Conservation (phyloP, 768 basidiomycete species). For the Kwoniella europaea region DNA sequence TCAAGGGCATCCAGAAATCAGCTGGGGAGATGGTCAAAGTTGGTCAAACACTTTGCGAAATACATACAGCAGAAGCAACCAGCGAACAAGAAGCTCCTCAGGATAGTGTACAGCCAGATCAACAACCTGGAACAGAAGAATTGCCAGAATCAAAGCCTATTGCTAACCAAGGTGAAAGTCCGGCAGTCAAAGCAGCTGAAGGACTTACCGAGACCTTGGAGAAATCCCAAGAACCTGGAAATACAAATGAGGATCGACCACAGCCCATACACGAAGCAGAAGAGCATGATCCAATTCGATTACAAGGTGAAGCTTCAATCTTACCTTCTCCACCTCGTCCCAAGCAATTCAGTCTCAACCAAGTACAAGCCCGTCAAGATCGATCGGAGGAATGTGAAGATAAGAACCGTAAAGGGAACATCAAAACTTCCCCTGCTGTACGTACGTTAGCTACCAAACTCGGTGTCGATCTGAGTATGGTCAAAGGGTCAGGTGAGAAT, state of each 20-base stretch:
- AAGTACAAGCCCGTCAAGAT: neutral
- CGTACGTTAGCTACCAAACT: conserved; percentile 44
- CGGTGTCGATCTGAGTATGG: conserved; percentile 30
- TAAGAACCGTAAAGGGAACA: conserved; percentile 6
- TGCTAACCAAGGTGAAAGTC: neutral
- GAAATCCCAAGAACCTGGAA: conserved; percentile 17
- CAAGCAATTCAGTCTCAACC: neutral
- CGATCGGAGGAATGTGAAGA: neutral
- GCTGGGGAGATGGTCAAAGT: conserved; percentile 43
- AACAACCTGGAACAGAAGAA: neutral
- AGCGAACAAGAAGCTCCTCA: neutral
- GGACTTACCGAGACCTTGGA: conserved; percentile 15
- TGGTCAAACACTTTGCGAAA: conserved; percentile 47
- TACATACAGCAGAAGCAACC: conserved; percentile 28
- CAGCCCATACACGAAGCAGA: neutral
- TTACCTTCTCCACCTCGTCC: conserved; percentile 33
- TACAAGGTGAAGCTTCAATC: conserved; percentile 47
- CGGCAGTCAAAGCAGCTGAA: neutral
- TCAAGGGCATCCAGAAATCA: conserved; percentile 29
- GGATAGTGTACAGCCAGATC: neutral
- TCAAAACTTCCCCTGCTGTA: conserved; percentile 47
- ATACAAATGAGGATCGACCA: neutral
- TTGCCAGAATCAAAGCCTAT: neutral
- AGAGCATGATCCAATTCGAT: conserved; percentile 11
- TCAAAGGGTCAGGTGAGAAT: conserved; percentile 38